Evolutionary conservation across 345 rosid species (phyloP), one percentile per base, ranked within the genome.

Genomic region (Eutrema heterophyllum): DNA sequence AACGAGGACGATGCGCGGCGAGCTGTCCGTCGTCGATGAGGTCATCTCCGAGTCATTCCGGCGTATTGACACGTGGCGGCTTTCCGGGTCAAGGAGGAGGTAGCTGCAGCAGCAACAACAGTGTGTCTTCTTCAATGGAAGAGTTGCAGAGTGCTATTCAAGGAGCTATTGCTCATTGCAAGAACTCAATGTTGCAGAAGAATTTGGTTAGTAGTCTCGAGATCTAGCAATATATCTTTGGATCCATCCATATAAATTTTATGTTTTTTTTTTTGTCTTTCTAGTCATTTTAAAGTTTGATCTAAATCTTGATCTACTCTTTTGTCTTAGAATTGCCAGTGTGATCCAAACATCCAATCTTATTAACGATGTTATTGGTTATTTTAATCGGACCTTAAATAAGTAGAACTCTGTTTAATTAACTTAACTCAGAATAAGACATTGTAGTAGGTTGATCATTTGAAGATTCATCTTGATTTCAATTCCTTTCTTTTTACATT

Each of bases 21-120:
- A 91, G 96, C 87, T 89, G 95, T 67, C 95, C 96, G 4, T 89
- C 98, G 4, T 89, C 98, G 18, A 90, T 88, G 88, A 76, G 92
- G 49, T 93, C 97, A 5, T 90, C 97, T 5, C 98, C 98, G 21
- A 91, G 86, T 60, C 97, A 91, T 76, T 94, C 98, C 15, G 97
- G 98, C 4, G 88, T 87, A 9, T 86, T 89, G 33, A 70, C 80
- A 32, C 80, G 84, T 32, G 77, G 72, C 7, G 92, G 81, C 0
- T 75, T 79, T 0, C 81, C 78, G 5, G 68, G 27, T 13, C 67
- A 67, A 46, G 68, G 62, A 56, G 72, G 54, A 39, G 73, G 69
- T 9, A 38, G 67, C 2, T 78, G 81, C 10, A 76, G 84, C 35
- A 71, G 55, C 40, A 72, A 13, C 15, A 59, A 30, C 16, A 73